Percentiles rank a stretch among this genome's conserved stretches.
Conservation (phyloP, 306 rosid genomes). For the Cicer cuneatum region DNA sequence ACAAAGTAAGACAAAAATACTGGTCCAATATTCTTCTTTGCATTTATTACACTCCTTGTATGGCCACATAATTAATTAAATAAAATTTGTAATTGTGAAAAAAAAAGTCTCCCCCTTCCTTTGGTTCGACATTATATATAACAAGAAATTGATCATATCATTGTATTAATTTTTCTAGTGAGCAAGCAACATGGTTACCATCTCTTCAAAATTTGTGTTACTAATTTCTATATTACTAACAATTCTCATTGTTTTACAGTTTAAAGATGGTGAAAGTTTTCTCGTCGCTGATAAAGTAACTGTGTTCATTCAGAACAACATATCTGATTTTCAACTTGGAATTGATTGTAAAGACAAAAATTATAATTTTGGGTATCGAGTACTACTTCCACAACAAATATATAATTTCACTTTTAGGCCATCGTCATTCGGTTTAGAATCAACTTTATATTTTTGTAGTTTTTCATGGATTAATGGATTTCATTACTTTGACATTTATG, state of each 20-base stretch:
- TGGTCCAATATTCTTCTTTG: no score
- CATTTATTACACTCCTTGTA: no score
- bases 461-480: background rate
- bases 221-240: background rate
- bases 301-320: background rate
- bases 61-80: no score
- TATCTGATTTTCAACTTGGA: background rate
- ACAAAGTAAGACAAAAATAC: no score
- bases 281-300: background rate
- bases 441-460: background rate
- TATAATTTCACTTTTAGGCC: background rate
- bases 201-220: background rate
- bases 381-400: background rate
- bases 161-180: background rate
- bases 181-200: background rate
- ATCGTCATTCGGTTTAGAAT: background rate
- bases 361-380: background rate
- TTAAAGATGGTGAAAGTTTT: background rate
- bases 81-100: no score
- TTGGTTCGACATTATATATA: background rate
- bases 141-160: background rate
- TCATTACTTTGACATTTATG: slow-evolving; percentile 9
- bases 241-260: background rate
- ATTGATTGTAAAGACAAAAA: background rate
- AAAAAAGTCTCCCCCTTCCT: background rate